Evolutionary conservation across 2,329 filamentous ascomycete species (phyloP).

Genomic region (Bipolaris oryzae): DNA sequence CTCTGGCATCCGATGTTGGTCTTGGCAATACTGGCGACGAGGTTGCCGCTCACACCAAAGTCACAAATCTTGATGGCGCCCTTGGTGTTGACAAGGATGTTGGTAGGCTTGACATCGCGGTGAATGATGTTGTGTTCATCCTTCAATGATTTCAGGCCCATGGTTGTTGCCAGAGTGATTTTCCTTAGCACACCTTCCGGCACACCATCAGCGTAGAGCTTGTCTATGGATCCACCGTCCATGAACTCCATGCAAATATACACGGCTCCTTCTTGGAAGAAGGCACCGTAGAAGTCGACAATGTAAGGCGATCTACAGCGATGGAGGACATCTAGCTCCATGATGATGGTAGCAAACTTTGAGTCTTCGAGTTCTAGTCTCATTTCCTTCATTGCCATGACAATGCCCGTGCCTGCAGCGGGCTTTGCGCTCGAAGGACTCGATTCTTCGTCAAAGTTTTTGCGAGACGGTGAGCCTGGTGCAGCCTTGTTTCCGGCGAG

Average conservation of each 20-base stretch:
- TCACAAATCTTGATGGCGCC: conserved; percentile 98
- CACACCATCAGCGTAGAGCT: conserved; percentile 87
- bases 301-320: conserved; percentile 95
- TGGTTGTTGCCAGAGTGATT: conserved; percentile 86
- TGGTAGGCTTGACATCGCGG: conserved; percentile 98
- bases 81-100: conserved; percentile 87
- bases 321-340: conserved; percentile 95
- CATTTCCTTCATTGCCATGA: conserved; percentile 99
- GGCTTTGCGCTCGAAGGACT: conserved; percentile 46
- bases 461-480: conserved; percentile 44
- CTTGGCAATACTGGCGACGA: conserved; percentile 96
- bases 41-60: conserved; percentile 94
- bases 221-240: conserved; percentile 98
- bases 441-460: conserved; percentile 40
- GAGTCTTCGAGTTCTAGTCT: conserved; percentile 92
- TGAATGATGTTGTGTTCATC: conserved; percentile 99
- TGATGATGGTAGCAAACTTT: conserved; percentile 96
- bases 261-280: conserved; percentile 97
- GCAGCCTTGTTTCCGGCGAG: conserved; percentile 62
- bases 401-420: conserved; percentile 68
- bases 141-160: conserved; percentile 90
- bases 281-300: conserved; percentile 98
- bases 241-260: conserved; percentile 99
- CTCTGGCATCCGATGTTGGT: conserved; percentile 99
- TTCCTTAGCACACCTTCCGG: conserved; percentile 88